Base-by-base conservation (phyloP, 2,329 filamentous ascomycete genomes). In the Aphanoascus verrucosus region DNA sequence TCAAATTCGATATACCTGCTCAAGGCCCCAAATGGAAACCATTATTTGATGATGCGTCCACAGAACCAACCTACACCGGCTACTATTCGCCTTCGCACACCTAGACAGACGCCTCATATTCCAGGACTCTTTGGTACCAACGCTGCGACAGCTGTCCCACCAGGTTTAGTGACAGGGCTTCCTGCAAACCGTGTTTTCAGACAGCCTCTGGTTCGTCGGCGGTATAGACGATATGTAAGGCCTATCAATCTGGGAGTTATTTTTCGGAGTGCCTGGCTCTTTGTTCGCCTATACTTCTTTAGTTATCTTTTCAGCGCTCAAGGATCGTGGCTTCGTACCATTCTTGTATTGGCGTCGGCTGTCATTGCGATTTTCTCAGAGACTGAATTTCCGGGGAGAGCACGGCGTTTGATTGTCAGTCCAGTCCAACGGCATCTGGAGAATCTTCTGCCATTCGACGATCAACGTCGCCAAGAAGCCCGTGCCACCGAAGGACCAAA, bases 231-330 rank as follows among this genome's bases (percentile, higher is more conserved):
- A 48, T 49, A 48, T 23, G 44, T 48, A 11, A 49, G 51, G 42
- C 35, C 51, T 23, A 53, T 53, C 38, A 53, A 53, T 23, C 23
- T 53, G 14, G 35, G 32, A 5, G 44, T 44, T 15, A 34, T 53
- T 9, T 56, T 72, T 15, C 56, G 69, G 45, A 74, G 77, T 23
- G 58, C 77, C 20, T 84, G 81, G 81, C 71, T 82, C 1, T 73
- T 82, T 20, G 66, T 81, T 47, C 75, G 80, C 8, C 64, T 83
- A 17, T 75, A 78, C 54, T 74, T 78, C 55, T 80, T 83, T 61
- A 73, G 77, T 52, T 82, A 80, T 62, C 73, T 83, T 60, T 74
- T 82, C 55, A 75, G 75, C 28, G 72, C 73, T 19, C 67, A 72
- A n/a, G 71, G 70, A 5, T 72, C 69, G 3, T 74, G 70, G 70